Percentiles rank a stretch among this genome's conserved stretches.
phyloP scores from a whole-genome alignment of 1,284 basidiomycete genomes.

The Cutaneotrichosporon cutaneum region DNA sequence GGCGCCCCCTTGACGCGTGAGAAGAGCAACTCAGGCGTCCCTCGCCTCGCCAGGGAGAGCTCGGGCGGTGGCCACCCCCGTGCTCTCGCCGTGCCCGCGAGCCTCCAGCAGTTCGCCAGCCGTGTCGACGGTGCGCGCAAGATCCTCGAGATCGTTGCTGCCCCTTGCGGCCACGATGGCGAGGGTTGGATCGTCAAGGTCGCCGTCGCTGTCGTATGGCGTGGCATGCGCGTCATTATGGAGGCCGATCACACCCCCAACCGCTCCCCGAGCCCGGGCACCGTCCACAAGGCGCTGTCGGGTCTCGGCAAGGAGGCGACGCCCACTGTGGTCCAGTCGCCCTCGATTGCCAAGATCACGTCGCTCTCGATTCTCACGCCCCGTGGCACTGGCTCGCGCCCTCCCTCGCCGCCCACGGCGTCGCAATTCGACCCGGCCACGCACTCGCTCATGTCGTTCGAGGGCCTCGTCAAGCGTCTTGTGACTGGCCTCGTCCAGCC shows the following conservation, averaged over 20 bases:
- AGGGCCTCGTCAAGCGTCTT: conserved; percentile 50
- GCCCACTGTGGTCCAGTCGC: conserved; percentile 28
- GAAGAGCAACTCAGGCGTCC: conserved; percentile 29
- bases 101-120: conserved; percentile 51
- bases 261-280: conserved; percentile 45
- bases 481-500: conserved; percentile 49
- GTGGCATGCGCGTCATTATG: conserved; percentile 48
- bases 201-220: conserved; percentile 52
- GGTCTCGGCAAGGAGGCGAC: conserved; percentile 39
- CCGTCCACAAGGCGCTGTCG: conserved; percentile 44
- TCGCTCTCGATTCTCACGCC: conserved; percentile 43
- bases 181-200: conserved; percentile 54
- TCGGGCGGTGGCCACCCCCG: conserved; percentile 39
- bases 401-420: conserved; percentile 44
- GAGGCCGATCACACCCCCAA: conserved; percentile 33
- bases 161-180: conserved; percentile 51
- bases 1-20: conserved; percentile 31
- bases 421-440: conserved; percentile 40
- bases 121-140: conserved; percentile 49
- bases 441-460: conserved; percentile 48
- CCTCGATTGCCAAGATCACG: conserved; percentile 44
- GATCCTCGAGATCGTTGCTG: conserved; percentile 47
- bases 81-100: conserved; percentile 41
- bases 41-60: conserved; percentile 41
- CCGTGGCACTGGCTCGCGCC: conserved; percentile 40